Evolutionary conservation across 1,139 yeast genomes (phyloP), one percentile per base, ranked within the genome.

Genomic region (Saccharomyces hybrid): DNA sequence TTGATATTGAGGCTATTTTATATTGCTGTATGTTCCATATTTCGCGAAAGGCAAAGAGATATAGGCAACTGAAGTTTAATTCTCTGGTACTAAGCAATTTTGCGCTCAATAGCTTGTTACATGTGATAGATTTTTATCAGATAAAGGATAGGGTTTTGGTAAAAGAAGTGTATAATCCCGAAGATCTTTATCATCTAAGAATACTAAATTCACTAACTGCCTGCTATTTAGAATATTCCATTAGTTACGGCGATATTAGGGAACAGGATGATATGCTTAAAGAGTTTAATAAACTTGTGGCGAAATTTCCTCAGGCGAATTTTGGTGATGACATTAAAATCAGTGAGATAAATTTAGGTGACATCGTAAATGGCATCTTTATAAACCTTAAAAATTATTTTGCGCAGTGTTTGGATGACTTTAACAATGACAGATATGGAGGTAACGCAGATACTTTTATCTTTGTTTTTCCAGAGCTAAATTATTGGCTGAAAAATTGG

Each of bases 1-100:
- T 78, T 62, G 84, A 80, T 59, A 74, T 79, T 47, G 85, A 80
- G 60, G 83, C 82, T 0, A 72, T 80, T 20, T 62, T 80, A 27
- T 80, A 80, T 60, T 72, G 80, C 54, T 73, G 81, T 16, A 66
- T 78, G 65, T 80, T 78, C 61, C 77, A 78, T 57, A 74, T 79
- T 48, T 78, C 82, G 0, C 70, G 82, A 58, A 78, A 78, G 55
- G 78, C 81, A 3, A 69, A 73, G 49, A 57, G 69, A 28, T 66
- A 67, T 54, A 59, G 72, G 51, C 83, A 79, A 61, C 70, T 76
- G 9, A 73, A 73, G 48, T 69, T 77, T 58, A 81, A 80, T 61
- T 72, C 76, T 20, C 75, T 82, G 77, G 68, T 78, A 13, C 61
- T 79, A 13, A 75, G 81, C 1, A 75, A 78, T 44, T 73, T 76